Conservation (phyloP, 768 basidiomycete genomes). For the Megacollybia marginata region DNA sequence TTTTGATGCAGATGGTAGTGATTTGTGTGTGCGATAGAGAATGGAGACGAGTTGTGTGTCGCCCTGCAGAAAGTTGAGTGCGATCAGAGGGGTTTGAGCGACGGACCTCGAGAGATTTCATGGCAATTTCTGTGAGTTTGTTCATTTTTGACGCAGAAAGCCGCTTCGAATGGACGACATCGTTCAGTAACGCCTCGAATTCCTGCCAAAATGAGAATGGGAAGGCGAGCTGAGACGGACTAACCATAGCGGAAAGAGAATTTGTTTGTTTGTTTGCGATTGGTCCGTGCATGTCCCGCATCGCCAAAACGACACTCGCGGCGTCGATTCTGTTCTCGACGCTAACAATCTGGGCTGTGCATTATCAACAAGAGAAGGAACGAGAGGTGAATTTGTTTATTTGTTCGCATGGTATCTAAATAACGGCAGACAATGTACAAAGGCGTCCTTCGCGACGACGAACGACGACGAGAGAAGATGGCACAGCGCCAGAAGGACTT, state of each 20-base stretch:
- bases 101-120: constrained; percentile 73
- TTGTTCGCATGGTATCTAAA: constrained; percentile 1
- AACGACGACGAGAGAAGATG: constrained; percentile 67
- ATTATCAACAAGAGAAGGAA: constrained; percentile 79
- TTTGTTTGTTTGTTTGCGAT: constrained; percentile 3
- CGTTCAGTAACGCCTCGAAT: constrained; percentile 75
- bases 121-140: constrained; percentile 64
- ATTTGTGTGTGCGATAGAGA: constrained; percentile 85
- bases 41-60: constrained; percentile 85
- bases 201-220: constrained; percentile 36
- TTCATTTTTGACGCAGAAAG: constrained; percentile 84
- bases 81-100: neutral
- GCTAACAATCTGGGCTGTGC: constrained; percentile 82
- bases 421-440: constrained; percentile 74
- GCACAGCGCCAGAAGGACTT: constrained; percentile 56
- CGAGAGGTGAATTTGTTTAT: constrained; percentile 51
- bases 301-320: constrained; percentile 69
- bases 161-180: constrained; percentile 76
- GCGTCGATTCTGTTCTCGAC: constrained; percentile 56
- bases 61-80: constrained; percentile 36
- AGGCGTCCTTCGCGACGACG: constrained; percentile 86
- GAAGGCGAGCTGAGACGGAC: constrained; percentile 2
- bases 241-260: constrained; percentile 14
- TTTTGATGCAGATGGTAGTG: constrained; percentile 59
- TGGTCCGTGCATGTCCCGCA: constrained; percentile 36